A percentile compares a stretch with the other conserved stretches of the same genome.
These are phyloP conservation scores for Debaryomyces subglobosus DNA, from an alignment of 1,139 yeast species.

Conservation along the genomic window DNA sequence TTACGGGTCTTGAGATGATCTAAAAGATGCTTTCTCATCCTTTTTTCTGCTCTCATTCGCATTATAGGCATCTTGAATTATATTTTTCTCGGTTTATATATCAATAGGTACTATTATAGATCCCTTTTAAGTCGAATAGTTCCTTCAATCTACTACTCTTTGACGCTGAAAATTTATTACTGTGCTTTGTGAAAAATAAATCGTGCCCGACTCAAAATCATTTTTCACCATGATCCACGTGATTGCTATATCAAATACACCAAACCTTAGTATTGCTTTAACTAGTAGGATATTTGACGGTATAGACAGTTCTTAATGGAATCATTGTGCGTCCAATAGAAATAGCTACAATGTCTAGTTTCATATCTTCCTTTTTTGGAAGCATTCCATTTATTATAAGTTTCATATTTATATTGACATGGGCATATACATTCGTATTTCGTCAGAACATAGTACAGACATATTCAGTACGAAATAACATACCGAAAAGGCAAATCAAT, in stretches of 20 bases:
- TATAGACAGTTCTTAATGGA: background rate
- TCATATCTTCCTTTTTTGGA: constrained; percentile 2
- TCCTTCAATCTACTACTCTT: background rate
- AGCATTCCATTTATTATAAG: constrained; percentile 17
- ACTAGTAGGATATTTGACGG: background rate
- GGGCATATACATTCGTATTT: constrained; percentile 28
- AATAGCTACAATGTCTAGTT: background rate
- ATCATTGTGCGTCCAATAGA: background rate
- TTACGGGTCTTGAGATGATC: constrained; percentile 51
- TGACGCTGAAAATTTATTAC: constrained; percentile 7
- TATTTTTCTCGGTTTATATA: background rate
- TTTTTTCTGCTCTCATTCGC: constrained; percentile 51
- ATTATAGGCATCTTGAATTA: constrained; percentile 37
- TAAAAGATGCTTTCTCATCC: constrained; percentile 52
- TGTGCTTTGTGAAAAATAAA: background rate
- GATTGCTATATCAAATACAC: background rate
- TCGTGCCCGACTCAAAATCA: background rate
- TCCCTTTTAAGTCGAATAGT: constrained; percentile 1
- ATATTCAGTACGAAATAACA: constrained; percentile 22
- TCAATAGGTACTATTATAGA: constrained; percentile 5
- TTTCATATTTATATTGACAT: constrained; percentile 19
- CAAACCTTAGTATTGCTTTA: background rate
- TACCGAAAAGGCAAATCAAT: constrained; percentile 28
- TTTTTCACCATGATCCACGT: background rate
- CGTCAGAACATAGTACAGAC: constrained; percentile 29